phyloP scores from a whole-genome alignment of 1,284 basidiomycete species.

The Cutaneotrichosporon curvatum region DNA sequence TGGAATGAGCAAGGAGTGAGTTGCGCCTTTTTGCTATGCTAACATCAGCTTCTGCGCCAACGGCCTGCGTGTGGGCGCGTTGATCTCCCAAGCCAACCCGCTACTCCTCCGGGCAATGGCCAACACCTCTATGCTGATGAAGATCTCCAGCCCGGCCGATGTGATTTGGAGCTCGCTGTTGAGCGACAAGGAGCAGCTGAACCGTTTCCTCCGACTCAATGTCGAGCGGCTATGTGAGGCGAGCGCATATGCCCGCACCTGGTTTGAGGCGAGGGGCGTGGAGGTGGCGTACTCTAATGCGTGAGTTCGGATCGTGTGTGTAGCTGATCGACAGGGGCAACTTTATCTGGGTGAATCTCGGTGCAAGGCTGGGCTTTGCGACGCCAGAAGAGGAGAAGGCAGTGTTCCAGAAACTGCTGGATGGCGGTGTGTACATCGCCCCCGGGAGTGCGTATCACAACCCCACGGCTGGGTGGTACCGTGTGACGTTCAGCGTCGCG shows the following conservation, averaged over 20 bases:
- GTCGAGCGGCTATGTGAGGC: slow-evolving; percentile 33
- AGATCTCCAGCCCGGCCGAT: slow-evolving; percentile 41
- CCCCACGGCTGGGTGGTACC: slow-evolving; percentile 33
- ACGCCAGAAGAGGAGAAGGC: slow-evolving; percentile 35
- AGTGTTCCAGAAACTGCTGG: slow-evolving; percentile 41
- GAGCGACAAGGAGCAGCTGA: slow-evolving; percentile 23
- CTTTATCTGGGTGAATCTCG: slow-evolving; percentile 43
- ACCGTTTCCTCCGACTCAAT: slow-evolving; percentile 35
- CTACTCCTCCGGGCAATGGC: slow-evolving; percentile 43
- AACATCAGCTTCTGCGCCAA: slow-evolving; percentile 45
- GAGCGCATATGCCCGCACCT: slow-evolving; percentile 30
- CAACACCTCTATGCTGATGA: slow-evolving; percentile 42
- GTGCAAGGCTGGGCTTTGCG: slow-evolving; percentile 28
- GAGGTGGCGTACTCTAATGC: slow-evolving; percentile 39
- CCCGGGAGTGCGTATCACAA: slow-evolving; percentile 40
- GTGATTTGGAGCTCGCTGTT: slow-evolving; percentile 40
- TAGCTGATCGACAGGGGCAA: slow-evolving; percentile 26
- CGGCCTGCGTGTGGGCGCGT: slow-evolving; percentile 45
- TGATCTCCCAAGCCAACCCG: slow-evolving; percentile 46
- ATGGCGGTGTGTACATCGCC: slow-evolving; percentile 43
- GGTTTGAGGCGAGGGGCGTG: slow-evolving; percentile 40
- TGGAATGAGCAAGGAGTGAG: slow-evolving; percentile 47
- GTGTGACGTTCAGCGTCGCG: slow-evolving; percentile 40
- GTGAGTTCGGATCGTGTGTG: slow-evolving; percentile 12
- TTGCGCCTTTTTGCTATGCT: background rate